Percentiles rank a stretch among this genome's conserved stretches.
phyloP scores from a whole-genome alignment of 2,329 filamentous ascomycete species.

The Chaetomiaceae sp. region DNA sequence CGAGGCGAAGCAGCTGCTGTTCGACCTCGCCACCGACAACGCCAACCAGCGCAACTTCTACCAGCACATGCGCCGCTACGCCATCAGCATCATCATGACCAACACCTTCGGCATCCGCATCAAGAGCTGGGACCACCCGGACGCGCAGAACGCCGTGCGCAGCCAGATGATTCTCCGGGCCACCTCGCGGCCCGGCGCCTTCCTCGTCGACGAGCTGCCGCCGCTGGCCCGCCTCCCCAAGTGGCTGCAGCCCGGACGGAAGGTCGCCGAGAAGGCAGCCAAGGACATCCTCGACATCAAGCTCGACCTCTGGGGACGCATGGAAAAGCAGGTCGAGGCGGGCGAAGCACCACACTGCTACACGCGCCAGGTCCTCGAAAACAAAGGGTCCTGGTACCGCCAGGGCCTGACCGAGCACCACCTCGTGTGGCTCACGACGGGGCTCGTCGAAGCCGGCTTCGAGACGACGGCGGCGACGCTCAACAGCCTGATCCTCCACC shows the following conservation, averaged over 20 bases:
- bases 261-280: constrained; percentile 13
- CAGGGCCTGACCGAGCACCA: constrained; percentile 25
- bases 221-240: constrained; percentile 20
- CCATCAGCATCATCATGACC: constrained; percentile 28
- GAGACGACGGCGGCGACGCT: constrained; percentile 33
- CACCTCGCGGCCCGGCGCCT: constrained; percentile 22
- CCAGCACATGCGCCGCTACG: constrained; percentile 27
- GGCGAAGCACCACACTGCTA: constrained; percentile 23
- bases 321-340: constrained; percentile 16
- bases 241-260: constrained; percentile 24
- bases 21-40: constrained; percentile 33
- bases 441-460: constrained; percentile 33
- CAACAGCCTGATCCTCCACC: constrained; percentile 25
- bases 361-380: constrained; percentile 22
- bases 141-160: constrained; percentile 7
- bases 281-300: constrained; percentile 19
- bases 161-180: constrained; percentile 18
- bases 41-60: constrained; percentile 26
- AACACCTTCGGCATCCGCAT: constrained; percentile 25
- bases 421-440: constrained; percentile 24
- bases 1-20: constrained; percentile 39
- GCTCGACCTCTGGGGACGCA: constrained; percentile 23
- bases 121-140: constrained; percentile 22
- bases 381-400: constrained; percentile 18
- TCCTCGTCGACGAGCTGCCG: constrained; percentile 26